These are phyloP conservation scores for Cryptomeria japonica DNA, from an alignment of 75 land plant genomes.

Conservation along the genomic window DNA sequence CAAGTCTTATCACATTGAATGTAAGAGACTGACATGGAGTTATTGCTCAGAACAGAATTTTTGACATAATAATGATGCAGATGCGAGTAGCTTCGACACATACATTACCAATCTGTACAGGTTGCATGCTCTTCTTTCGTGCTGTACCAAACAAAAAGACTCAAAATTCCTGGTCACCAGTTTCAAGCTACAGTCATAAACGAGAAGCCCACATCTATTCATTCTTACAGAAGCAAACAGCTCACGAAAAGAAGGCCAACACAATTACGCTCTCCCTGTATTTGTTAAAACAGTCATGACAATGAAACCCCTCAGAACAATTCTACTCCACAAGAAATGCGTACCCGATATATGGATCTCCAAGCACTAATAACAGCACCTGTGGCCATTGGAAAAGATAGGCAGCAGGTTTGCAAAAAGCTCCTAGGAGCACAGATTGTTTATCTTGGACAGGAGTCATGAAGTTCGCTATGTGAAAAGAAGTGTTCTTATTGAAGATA, in stretches of 20 bases:
- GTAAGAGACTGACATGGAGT: too few relatives aligned
- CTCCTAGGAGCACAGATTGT: too few relatives aligned
- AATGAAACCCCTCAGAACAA: background rate
- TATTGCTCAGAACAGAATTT: too few relatives aligned
- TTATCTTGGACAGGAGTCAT: conserved; percentile 3
- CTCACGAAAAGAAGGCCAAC: background rate
- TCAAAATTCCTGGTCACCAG: background rate
- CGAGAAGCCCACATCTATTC: background rate
- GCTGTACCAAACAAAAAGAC: background rate
- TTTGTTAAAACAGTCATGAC: background rate
- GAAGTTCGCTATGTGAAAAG: conserved; percentile 29
- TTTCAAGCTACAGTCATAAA: background rate
- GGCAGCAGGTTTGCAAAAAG: too few relatives aligned
- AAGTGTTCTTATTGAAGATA: conserved; percentile 26
- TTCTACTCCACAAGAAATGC: background rate
- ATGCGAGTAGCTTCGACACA: too few relatives aligned
- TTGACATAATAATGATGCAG: too few relatives aligned
- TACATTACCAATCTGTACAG: background rate
- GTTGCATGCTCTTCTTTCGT: background rate
- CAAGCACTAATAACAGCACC: background rate
- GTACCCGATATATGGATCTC: background rate
- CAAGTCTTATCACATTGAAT: too few relatives aligned
- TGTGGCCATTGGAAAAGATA: too few relatives aligned
- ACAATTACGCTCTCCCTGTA: background rate
- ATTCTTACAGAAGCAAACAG: background rate